Conservation (phyloP, 768 basidiomycete species). For the Tulasnella sp. region DNA sequence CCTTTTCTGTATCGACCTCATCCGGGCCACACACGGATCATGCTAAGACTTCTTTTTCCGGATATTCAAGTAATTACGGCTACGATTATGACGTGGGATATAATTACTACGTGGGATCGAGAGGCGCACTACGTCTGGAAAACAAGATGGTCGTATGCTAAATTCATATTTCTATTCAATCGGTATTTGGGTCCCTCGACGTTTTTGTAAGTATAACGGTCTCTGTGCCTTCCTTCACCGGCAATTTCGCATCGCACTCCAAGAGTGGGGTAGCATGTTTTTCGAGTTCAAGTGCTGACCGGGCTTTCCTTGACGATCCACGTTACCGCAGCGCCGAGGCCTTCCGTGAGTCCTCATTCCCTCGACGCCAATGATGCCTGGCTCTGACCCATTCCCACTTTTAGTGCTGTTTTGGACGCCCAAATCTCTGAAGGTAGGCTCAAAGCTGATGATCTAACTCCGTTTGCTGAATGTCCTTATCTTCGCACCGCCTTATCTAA, state of each 20-base stretch:
- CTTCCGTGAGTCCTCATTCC: too few relatives aligned
- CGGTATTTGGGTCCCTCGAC: not conserved
- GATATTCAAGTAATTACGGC: not conserved
- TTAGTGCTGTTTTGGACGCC: not conserved
- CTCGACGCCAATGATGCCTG: too few relatives aligned
- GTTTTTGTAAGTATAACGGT: not conserved
- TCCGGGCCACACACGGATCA: not conserved
- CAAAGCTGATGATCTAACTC: not conserved
- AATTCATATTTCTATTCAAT: slow-evolving; percentile 5
- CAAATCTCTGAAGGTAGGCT: not conserved
- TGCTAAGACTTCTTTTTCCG: not conserved
- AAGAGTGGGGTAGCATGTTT: too few relatives aligned
- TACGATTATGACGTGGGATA: slow-evolving; percentile 12
- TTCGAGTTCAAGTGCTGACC: too few relatives aligned
- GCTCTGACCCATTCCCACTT: not conserved
- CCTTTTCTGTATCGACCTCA: too few relatives aligned
- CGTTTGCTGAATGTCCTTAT: not conserved
- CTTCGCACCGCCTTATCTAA: too few relatives aligned
- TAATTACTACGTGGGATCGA: slow-evolving; percentile 24
- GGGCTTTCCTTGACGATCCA: too few relatives aligned
- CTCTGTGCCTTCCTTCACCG: too few relatives aligned
- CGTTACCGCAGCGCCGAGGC: too few relatives aligned
- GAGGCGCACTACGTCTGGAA: slow-evolving; percentile 28
- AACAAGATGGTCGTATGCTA: slow-evolving; percentile 12
- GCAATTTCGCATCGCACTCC: too few relatives aligned